Evolutionary conservation across 306 rosid genomes (phyloP), one percentile per base, ranked within the genome.

Genomic region (Hippophae gyantsensis): DNA sequence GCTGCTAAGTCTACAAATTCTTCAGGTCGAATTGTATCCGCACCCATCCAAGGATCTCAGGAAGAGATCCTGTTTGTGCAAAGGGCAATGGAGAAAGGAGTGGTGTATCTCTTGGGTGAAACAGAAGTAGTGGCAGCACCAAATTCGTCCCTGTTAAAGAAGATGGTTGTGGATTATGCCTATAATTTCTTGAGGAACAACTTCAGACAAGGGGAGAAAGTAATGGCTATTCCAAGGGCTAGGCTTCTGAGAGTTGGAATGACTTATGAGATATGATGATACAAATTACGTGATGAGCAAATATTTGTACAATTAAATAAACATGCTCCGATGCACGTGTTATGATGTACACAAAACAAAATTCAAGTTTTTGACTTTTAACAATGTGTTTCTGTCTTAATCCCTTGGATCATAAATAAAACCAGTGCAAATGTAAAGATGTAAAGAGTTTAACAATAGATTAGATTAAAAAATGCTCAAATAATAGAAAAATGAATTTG

Each of bases 181-280:
- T 86, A 81, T 43, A 68, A 67, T 57, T 89, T 85, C 79, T 51
- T 89, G 78, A 71, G 95, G 63, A 79, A 81, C 60, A 89, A 89
- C 63, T 82, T 82, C 7, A 72, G 95, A 41, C 92, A 83, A 51
- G 89, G 82, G 10, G 92, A 76, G 54, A 63, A 64, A 2, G 52
- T 69, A 1, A 51, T 86, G 74, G 78, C 79, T 5, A 76, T 86
- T 46, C 89, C 87, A 0, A 78, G 54, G 3, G 38, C 65, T 3
- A 72, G 87, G 76, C 89, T 89, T 80, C 79, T 89, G 53, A 84
- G 78, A 75, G 84, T 86, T 65, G 84, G 84, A 68, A 79, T 74
- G 84, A 79, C 84, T 18, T 79, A 74, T 14, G 84, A 78, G 57
- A 74, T 78, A 25, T 78, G 70, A 71, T n/a, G 9, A 43, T 42